A percentile compares a stretch with the other conserved stretches of the same genome.
Evolutionary conservation across 2,329 filamentous ascomycete species (phyloP).

Genomic region (Talaromyces sp.): DNA sequence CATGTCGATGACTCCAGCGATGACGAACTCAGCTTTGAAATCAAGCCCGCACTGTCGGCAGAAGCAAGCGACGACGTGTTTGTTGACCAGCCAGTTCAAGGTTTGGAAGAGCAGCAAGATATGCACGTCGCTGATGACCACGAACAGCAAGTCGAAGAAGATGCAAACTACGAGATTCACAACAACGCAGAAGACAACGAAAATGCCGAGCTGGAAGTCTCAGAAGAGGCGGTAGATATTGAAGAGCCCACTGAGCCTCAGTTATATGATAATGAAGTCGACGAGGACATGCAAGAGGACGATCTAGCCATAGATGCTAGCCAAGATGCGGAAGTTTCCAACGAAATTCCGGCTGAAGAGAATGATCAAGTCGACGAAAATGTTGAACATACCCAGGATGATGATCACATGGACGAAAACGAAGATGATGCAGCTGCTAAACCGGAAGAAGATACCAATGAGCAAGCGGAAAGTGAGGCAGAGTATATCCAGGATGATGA

Average conservation of each 20-base stretch:
- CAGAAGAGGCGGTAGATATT: neutral
- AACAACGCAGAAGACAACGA: neutral
- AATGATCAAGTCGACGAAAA: constrained; percentile 1
- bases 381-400: neutral
- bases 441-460: neutral
- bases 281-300: constrained; percentile 4
- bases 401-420: constrained; percentile 4
- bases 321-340: neutral
- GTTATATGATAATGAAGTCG: neutral
- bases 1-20: constrained; percentile 14
- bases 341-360: neutral
- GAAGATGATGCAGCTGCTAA: neutral
- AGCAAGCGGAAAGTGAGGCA: neutral
- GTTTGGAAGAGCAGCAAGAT: neutral
- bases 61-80: constrained; percentile 11
- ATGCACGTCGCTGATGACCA: neutral
- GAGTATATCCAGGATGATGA: neutral
- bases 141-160: neutral
- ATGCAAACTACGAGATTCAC: neutral
- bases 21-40: constrained; percentile 7
- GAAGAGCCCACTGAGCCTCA: neutral
- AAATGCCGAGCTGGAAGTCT: neutral
- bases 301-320: neutral
- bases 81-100: neutral
- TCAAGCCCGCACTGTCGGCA: neutral